phyloP scores from a whole-genome alignment of 1,139 yeast genomes.

The Geotrichum fermentans region DNA sequence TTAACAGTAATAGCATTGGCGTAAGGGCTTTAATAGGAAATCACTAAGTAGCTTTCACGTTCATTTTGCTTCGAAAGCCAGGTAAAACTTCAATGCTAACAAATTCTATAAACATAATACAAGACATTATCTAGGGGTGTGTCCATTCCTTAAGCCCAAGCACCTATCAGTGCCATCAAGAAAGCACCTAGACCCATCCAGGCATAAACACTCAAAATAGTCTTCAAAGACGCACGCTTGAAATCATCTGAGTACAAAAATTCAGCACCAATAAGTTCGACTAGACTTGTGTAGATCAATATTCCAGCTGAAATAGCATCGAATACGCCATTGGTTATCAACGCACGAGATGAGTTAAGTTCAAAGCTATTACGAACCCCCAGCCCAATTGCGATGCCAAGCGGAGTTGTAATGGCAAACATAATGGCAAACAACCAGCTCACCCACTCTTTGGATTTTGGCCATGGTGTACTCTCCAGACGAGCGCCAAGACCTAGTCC shows the following conservation, averaged over 20 bases:
- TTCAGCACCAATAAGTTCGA: slow-evolving; percentile 88
- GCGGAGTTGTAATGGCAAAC: slow-evolving; percentile 71
- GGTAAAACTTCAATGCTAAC: no score
- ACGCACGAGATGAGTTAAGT: slow-evolving; percentile 52
- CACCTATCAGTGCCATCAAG: slow-evolving; percentile 78
- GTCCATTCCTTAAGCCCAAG: slow-evolving; percentile 58
- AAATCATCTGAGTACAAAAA: slow-evolving; percentile 51
- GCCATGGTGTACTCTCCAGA: slow-evolving; percentile 70
- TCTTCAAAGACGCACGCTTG: slow-evolving; percentile 30
- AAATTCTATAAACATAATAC: no score
- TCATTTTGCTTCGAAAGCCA: no score
- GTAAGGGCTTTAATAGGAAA: no score
- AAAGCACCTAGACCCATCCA: slow-evolving; percentile 66
- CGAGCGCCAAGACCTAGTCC: slow-evolving; percentile 90
- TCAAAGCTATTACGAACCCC: slow-evolving; percentile 70
- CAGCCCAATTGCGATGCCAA: slow-evolving; percentile 79
- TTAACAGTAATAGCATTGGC: no score
- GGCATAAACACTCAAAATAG: slow-evolving; percentile 38
- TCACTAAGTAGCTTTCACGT: no score
- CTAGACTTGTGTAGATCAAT: slow-evolving; percentile 78
- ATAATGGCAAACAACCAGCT: slow-evolving; percentile 59
- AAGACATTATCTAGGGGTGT: no score
- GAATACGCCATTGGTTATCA: slow-evolving; percentile 70
- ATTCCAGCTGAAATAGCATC: slow-evolving; percentile 85
- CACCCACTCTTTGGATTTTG: slow-evolving; percentile 43